Evolutionary conservation across 192 early-diverging fungal species (phyloP).

Genomic region (Dispira simplex): DNA sequence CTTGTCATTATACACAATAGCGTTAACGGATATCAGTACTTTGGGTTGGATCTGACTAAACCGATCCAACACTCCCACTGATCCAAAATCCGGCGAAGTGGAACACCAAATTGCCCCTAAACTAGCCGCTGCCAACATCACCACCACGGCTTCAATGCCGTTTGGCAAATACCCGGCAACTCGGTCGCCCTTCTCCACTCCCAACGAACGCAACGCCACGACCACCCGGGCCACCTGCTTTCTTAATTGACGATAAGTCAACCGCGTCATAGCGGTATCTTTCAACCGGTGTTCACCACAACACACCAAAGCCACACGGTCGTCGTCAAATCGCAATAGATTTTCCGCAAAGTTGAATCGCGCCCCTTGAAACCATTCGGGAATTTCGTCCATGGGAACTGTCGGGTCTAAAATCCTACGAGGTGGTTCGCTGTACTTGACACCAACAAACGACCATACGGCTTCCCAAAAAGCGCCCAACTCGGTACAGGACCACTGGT

Average conservation of each 20-base stretch:
- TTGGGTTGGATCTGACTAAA: slow-evolving; percentile 87
- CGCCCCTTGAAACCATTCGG: slow-evolving; percentile 80
- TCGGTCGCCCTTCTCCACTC: slow-evolving; percentile 66
- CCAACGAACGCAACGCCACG: slow-evolving; percentile 50
- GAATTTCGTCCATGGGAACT: slow-evolving; percentile 70
- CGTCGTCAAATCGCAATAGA: slow-evolving; percentile 39
- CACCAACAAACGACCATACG: slow-evolving; percentile 57
- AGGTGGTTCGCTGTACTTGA: slow-evolving; percentile 15
- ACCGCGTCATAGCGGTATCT: slow-evolving; percentile 37
- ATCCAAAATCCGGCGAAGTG: slow-evolving; percentile 90
- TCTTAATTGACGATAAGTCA: slow-evolving; percentile 36
- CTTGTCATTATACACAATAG: slow-evolving; percentile 85
- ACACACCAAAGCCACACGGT: slow-evolving; percentile 21
- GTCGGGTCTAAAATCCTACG: slow-evolving; percentile 44
- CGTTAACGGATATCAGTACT: slow-evolving; percentile 78
- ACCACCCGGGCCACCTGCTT: slow-evolving; percentile 49
- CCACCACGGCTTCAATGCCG: slow-evolving; percentile 62
- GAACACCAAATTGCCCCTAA: slow-evolving; percentile 90
- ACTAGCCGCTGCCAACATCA: slow-evolving; percentile 60
- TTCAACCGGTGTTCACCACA: slow-evolving; percentile 11
- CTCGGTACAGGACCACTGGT: slow-evolving; percentile 66
- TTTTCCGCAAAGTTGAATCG: slow-evolving; percentile 90
- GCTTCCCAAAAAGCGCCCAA: slow-evolving; percentile 73
- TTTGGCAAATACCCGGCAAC: slow-evolving; percentile 85
- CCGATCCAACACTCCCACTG: slow-evolving; percentile 78